Evolutionary conservation across 768 basidiomycete genomes (phyloP), one percentile per base, ranked within the genome.

Genomic region (Mycena albidolilacea): DNA sequence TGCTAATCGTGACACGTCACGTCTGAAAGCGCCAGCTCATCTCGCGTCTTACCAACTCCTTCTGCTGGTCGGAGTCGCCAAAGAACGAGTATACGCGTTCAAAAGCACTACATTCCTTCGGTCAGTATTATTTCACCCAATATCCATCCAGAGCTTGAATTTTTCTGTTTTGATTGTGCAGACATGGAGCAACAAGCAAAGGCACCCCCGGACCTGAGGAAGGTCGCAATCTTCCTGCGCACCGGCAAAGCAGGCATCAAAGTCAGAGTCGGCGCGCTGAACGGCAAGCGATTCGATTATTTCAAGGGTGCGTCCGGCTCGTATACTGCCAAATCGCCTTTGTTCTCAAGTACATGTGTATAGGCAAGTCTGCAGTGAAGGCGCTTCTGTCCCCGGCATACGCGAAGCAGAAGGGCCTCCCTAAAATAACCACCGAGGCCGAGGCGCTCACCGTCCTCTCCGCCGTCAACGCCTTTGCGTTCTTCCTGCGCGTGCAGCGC

Each of bases 251-350:
- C 95, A 17, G 95, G 95, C 3, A 91, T 98, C 78, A 98, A 98
- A 86, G 89, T 92, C 67, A 89, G 96, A 74, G 92, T 93, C 11
- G 98, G 98, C 23, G 93, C 97, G 11, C 84, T 98, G 79, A 95
- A 96, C 77, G 98, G 97, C 30, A 98, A 98, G 83, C 92, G 98
- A 46, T 85, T 97, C 64, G 97, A 99, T 83, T 99, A 99, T 84
- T 99, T 99, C 88, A 99, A 97, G 87, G 98, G 97, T 97, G 64
- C 76, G 88, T 79, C 48, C 30, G 58, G 43, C 7, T 23, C n/a
- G 52, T 0, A 30, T 30, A 12, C 19, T 46, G 38, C 37, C 64
- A 14, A 17, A n/a, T 17, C 57, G 30, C 30, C 46, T 41, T 60
- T 66, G 19, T 38, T 9, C 58, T 64, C 55, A 63, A 37, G 41